These are phyloP conservation scores for Tympanopsis confertula DNA, from an alignment of 2,329 filamentous ascomycete species.

Conservation along the genomic window DNA sequence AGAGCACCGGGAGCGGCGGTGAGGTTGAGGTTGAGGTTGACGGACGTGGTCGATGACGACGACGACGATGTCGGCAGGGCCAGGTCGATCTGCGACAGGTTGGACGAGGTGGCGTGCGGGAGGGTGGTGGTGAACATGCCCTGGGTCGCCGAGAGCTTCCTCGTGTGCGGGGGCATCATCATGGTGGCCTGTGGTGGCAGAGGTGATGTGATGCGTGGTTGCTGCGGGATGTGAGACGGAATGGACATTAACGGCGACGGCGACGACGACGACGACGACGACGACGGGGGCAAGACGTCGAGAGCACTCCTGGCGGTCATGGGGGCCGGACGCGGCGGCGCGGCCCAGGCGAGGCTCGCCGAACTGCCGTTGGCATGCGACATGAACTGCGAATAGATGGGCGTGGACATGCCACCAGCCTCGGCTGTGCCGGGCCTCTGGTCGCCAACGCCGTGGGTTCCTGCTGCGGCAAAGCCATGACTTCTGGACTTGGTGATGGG, in stretches of 20 bases:
- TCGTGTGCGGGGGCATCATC: constrained; percentile 33
- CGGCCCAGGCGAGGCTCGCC: constrained; percentile 19
- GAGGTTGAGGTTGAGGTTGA: constrained; percentile 25
- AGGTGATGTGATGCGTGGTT: constrained; percentile 25
- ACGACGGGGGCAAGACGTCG: constrained; percentile 12
- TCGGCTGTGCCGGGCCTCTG: constrained; percentile 2
- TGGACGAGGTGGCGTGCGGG: constrained; percentile 47
- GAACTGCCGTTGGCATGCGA: constrained; percentile 34
- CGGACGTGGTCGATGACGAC: constrained; percentile 15
- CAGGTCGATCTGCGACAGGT: constrained; percentile 36
- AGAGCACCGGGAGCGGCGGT: constrained; percentile 22
- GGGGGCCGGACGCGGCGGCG: not conserved
- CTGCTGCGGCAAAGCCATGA: constrained; percentile 10
- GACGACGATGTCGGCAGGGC: constrained; percentile 17
- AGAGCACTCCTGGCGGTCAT: not conserved
- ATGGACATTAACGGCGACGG: constrained; percentile 8
- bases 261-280: constrained; percentile 15
- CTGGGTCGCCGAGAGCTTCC: constrained; percentile 62
- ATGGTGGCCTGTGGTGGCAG: constrained; percentile 24
- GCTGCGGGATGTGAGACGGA: constrained; percentile 9
- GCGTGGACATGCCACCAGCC: constrained; percentile 24
- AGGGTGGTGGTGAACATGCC: constrained; percentile 67
- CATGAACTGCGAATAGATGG: constrained; percentile 35
- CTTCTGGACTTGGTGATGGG: constrained; percentile 32
- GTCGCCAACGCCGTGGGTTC: constrained; percentile 1